Base-by-base conservation (phyloP, 2,329 filamentous ascomycete species). In the Pestalotiopsis sp. region DNA sequence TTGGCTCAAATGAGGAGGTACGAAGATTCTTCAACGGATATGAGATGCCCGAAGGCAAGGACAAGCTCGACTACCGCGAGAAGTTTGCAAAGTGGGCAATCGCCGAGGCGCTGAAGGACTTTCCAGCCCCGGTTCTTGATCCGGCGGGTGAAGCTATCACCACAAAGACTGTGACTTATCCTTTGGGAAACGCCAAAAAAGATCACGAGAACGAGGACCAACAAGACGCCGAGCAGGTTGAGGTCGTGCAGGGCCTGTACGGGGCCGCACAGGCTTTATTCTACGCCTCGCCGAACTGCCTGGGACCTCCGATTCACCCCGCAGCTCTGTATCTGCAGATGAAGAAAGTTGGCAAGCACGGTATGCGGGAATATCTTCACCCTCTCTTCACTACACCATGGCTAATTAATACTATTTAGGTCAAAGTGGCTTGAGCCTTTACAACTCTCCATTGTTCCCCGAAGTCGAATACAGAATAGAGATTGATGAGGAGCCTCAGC, bases 301-400 rank as follows among this genome's bases (percentile, higher is more conserved):
- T 76, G 3, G 76, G 75, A 0, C 76, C 74, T 9, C 76, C 76
- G 2, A 66, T 77, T 20, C 55, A 73, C 17, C 68, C 74, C 0
- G 75, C 72, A 36, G 71, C 65, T 1, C 45, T 14, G 9, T 77
- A 77, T 67, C 66, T 77, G 3, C 71, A 38, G 25, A 74, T 75
- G 74, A 61, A 69, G 0, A 70, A 69, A 61, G 76, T 72, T 58
- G 76, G 74, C 38, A 64, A 68, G 14, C 74, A 75, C 36, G 75
- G 75, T 25, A 36, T 3, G 63, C 39, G 14, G 23, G 38, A 25
- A 25, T 3, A 14, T 17, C 6, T 23, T 36, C 27, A 23, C 13
- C n/a, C 13, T 39, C 27, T 38, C 0, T 45, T 25, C 5, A 25
- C 1, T 49, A 3, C 17, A 2, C 20, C 13, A n/a, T 25, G 12